A percentile compares a stretch with the other conserved stretches of the same genome.
These are phyloP conservation scores for Eragrostis tef DNA, from an alignment of 202 grass and related monocot genomes.

Conservation along the genomic window DNA sequence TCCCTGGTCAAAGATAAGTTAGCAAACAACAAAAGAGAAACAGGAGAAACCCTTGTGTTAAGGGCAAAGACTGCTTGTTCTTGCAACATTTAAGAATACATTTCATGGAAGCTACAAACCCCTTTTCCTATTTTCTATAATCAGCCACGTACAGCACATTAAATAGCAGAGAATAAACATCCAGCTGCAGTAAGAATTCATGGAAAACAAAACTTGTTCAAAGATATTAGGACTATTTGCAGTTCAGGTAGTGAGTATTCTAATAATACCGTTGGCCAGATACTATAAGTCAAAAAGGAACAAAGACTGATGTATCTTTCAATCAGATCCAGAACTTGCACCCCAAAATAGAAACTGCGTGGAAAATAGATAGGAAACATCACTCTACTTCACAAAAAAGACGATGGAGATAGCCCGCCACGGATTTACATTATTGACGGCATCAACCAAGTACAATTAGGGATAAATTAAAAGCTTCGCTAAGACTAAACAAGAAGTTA, in stretches of 20 bases:
- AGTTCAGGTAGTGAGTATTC: neutral
- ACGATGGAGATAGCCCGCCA: neutral
- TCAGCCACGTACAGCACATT: neutral
- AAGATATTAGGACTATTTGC: slow-evolving; percentile 3
- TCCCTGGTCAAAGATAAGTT: slow-evolving; percentile 22
- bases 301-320: neutral
- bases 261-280: neutral
- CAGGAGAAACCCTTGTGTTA: neutral
- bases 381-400: neutral
- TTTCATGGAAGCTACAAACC: neutral
- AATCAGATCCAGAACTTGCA: slow-evolving; percentile 32
- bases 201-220: neutral
- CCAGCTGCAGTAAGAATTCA: neutral
- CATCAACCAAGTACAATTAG: neutral
- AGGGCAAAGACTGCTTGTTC: neutral
- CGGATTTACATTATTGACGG: neutral
- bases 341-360: neutral
- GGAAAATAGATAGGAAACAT: neutral
- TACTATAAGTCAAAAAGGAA: neutral
- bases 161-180: neutral
- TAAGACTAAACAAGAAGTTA: slow-evolving; percentile 35
- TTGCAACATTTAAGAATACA: neutral
- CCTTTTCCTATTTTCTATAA: slow-evolving; percentile 26
- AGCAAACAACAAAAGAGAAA: neutral
- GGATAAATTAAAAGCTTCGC: neutral